phyloP scores from a whole-genome alignment of 805 yeast genomes.

The Scheffersomyces coipomensis region DNA sequence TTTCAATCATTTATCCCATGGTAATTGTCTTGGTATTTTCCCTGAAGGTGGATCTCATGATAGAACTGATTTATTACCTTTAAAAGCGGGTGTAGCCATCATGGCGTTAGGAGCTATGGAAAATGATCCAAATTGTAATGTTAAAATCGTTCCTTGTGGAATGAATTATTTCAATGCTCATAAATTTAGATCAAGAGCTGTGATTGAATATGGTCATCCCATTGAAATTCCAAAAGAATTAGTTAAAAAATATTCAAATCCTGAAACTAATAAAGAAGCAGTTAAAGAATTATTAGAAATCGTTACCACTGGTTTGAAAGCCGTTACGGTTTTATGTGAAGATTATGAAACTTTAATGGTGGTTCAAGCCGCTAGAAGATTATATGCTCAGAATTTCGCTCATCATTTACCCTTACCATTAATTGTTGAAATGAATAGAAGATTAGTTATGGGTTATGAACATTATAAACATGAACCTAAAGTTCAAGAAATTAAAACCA shows the following conservation, averaged over 20 bases:
- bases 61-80: constrained; percentile 83
- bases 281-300: constrained; percentile 68
- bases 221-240: constrained; percentile 57
- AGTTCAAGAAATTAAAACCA: constrained; percentile 56
- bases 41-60: constrained; percentile 99
- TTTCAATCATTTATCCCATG: constrained; percentile 76
- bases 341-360: constrained; percentile 88
- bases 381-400: constrained; percentile 75
- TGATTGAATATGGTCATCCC: constrained; percentile 90
- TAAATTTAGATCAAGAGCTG: constrained; percentile 92
- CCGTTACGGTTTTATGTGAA: constrained; percentile 86
- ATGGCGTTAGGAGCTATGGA: constrained; percentile 97
- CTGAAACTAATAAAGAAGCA: constrained; percentile 69
- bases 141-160: constrained; percentile 93
- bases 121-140: constrained; percentile 68
- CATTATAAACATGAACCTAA: constrained; percentile 70
- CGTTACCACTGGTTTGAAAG: constrained; percentile 68
- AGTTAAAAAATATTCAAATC: constrained; percentile 62
- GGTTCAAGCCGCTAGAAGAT: constrained; percentile 86
- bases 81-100: constrained; percentile 96
- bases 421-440: constrained; percentile 86
- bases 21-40: constrained; percentile 86
- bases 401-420: constrained; percentile 75
- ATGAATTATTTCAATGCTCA: constrained; percentile 97
- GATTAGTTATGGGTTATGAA: constrained; percentile 79